Evolutionary conservation across 1,139 yeast species (phyloP).

Genomic region (Meyerozyma guilliermondii): DNA sequence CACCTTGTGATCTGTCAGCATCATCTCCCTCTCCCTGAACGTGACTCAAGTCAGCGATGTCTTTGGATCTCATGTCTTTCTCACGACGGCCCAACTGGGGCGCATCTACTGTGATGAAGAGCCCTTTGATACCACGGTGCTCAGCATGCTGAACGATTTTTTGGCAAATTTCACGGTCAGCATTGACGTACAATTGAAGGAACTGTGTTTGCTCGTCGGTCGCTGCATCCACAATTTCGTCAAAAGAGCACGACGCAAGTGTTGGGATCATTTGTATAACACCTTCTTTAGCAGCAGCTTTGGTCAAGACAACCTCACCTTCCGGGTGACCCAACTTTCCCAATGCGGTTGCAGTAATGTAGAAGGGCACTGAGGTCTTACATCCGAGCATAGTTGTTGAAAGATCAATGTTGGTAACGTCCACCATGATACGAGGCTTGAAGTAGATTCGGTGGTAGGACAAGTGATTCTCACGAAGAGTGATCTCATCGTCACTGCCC

Average conservation of each 20-base stretch:
- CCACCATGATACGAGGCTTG: constrained; percentile 75
- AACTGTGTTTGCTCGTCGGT: constrained; percentile 25
- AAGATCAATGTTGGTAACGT: constrained; percentile 51
- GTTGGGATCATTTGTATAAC: constrained; percentile 56
- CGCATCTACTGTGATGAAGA: constrained; percentile 89
- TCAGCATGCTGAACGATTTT: constrained; percentile 69
- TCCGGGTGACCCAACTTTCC: constrained; percentile 54
- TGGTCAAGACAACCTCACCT: constrained; percentile 48
- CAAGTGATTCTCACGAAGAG: constrained; percentile 82
- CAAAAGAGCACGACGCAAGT: constrained; percentile 50
- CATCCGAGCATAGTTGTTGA: constrained; percentile 50
- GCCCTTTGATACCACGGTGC: constrained; percentile 67
- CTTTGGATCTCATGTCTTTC: constrained; percentile 48
- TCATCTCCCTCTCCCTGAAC: constrained; percentile 56
- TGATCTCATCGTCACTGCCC: constrained; percentile 89
- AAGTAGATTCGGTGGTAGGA: constrained; percentile 85
- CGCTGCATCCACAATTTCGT: constrained; percentile 49
- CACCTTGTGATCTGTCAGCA: constrained; percentile 72
- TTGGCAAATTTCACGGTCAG: constrained; percentile 52
- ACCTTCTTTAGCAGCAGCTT: constrained; percentile 42
- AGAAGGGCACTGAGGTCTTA: constrained; percentile 47
- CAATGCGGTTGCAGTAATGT: constrained; percentile 54
- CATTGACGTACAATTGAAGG: constrained; percentile 45
- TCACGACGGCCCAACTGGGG: constrained; percentile 94
- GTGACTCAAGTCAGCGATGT: constrained; percentile 43